A percentile compares a stretch with the other conserved stretches of the same genome.
Conservation (phyloP, 2,329 filamentous ascomycete species). For the Penicillium psychrosexuale region DNA sequence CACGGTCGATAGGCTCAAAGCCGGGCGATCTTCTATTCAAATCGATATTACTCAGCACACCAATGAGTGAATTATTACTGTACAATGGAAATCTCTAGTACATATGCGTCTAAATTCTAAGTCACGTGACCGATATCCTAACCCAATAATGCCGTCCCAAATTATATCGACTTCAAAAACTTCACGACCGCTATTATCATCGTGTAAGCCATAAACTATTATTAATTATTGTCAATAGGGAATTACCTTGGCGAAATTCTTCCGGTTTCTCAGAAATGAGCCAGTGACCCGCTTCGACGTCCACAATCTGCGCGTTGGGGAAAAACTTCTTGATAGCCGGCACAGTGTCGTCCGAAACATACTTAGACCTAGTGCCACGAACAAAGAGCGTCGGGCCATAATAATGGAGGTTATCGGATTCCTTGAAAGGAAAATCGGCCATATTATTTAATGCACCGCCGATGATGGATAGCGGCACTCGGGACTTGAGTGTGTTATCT, state of each 20-base stretch:
- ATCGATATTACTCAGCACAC: neutral
- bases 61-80: neutral
- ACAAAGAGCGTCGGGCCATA: constrained; percentile 78
- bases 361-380: constrained; percentile 40
- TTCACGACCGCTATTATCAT: constrained; percentile 31
- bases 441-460: constrained; percentile 67
- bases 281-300: constrained; percentile 46
- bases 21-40: neutral
- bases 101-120: neutral
- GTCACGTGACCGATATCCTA: neutral
- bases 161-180: constrained; percentile 28
- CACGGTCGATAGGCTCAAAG: neutral
- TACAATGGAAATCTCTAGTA: neutral
- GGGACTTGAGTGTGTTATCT: constrained; percentile 64
- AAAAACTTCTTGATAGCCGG: constrained; percentile 44
- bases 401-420: constrained; percentile 66
- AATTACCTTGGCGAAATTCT: constrained; percentile 39
- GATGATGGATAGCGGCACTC: constrained; percentile 72
- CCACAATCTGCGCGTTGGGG: constrained; percentile 39
- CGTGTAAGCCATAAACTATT: constrained; percentile 9
- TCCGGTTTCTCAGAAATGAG: constrained; percentile 46
- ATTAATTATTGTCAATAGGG: neutral
- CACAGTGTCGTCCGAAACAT: constrained; percentile 41
- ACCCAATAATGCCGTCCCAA: constrained; percentile 2
- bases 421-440: constrained; percentile 83